Percentiles rank a stretch among this genome's conserved stretches.
These are phyloP conservation scores for Eimeria necatrix DNA, from an alignment of 169 alveolate genomes.

Conservation along the genomic window DNA sequence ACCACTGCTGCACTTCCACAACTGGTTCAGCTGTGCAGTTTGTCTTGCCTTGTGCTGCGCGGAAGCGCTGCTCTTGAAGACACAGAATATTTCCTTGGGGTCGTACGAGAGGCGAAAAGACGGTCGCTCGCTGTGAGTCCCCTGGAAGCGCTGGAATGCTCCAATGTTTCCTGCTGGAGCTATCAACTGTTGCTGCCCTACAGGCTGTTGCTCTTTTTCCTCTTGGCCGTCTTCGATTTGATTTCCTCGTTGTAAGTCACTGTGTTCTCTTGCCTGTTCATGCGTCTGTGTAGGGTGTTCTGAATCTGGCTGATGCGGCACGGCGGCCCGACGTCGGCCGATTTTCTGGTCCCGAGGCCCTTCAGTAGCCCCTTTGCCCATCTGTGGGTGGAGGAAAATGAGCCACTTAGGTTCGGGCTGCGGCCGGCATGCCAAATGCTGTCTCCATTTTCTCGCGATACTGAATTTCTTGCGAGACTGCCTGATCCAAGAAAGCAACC, in stretches of 20 bases:
- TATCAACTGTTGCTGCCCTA: conserved; percentile 39
- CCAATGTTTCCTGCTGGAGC: not conserved
- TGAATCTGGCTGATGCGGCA: not conserved
- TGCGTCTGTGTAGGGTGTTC: not conserved
- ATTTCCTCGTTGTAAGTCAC: not conserved
- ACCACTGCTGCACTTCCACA: not conserved
- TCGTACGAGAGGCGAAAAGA: conserved; percentile 44
- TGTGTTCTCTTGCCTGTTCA: conserved; percentile 27
- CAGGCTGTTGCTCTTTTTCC: conserved; percentile 13
- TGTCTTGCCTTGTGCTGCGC: conserved; percentile 78
- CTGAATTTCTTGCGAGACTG: conserved; percentile 71
- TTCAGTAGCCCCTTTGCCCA: conserved; percentile 13
- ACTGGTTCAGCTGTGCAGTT: not conserved
- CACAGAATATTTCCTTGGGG: conserved; percentile 73
- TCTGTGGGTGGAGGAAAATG: conserved; percentile 72
- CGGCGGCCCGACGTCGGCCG: conserved; percentile 28
- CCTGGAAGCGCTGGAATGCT: conserved; percentile 19
- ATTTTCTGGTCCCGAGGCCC: not conserved
- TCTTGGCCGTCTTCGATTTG: not conserved
- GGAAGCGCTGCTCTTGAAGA: conserved; percentile 76
- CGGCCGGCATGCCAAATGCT: conserved; percentile 57
- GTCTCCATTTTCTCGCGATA: conserved; percentile 77
- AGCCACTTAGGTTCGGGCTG: conserved; percentile 73
- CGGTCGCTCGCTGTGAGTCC: conserved; percentile 56
- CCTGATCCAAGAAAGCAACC: not conserved